Base-by-base conservation (phyloP, 768 basidiomycete genomes). In the Calocybe gangraenosa region DNA sequence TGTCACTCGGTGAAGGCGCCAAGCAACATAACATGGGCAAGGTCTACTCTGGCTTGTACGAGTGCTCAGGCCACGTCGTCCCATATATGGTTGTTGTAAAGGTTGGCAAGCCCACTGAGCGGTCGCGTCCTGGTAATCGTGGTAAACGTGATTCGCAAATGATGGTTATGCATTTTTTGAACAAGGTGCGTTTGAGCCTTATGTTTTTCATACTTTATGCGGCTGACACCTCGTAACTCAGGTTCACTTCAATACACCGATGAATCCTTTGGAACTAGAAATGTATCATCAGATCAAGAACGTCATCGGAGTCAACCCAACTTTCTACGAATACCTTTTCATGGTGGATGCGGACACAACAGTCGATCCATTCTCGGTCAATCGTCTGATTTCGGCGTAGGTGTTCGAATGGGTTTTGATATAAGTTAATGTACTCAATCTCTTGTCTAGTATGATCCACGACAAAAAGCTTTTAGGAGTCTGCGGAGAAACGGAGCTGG, bases 271-370 rank as follows among this genome's bases (percentile, higher is more conserved):
- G 50, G 96, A 99, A 67, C 68, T 99, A 42, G 96, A 99, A 70
- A 95, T 99, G 71, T 98, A 93, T 61, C 96, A 98, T 63, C 96
- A 99, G 66, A 93, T 98, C 76, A 92, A 97, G 78, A 99, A 99
- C 58, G 93, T 98, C 43, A 97, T 99, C 56, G 96, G 96, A 65
- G 92, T 99, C 58, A 96, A 99, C 66, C 96, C 95, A 2, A 85
- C 92, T 0, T 97, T 98, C 69, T 99, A 98, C 66, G 96, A 98
- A 66, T 97, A 94, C 57, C 54, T 93, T 49, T 87, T 95, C 69
- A 92, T 82, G 62, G 81, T 96, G 33, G 92, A 96, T 65, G 92
- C 93, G 51, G 92, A 96, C 75, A 99, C 96, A 1, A 89, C 87
- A 7, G 93, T 95, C 30, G 83, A 92, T 42, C 85, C 90, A 18